Base-by-base conservation (phyloP, 345 rosid genomes). In the Alliaria petiolata region DNA sequence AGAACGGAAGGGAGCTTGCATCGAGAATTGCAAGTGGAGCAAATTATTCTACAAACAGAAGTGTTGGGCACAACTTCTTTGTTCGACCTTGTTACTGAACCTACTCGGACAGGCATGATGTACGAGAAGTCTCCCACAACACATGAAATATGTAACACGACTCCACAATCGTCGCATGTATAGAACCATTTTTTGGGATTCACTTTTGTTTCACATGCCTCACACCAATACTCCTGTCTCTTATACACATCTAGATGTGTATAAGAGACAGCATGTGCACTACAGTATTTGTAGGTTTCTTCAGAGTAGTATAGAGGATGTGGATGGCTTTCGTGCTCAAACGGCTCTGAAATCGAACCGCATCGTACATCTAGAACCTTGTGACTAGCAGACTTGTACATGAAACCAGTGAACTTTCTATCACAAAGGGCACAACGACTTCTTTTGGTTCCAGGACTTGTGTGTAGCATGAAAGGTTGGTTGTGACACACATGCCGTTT, bases 171-270 rank as follows among this genome's bases (percentile, higher is more conserved):
- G 0, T 56, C 46, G 16, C 77, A 73, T 47, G 67, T 31, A 49
- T 73, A 65, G 13, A 65, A 65, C 44, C 71, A 16, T 57, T 17
- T 0, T 5, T 7, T 2, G 1, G 67, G 77, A 4, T 55, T 4
- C 26, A 72, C 6, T 44, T 45, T 55, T 5, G 42, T 35, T 65
- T 72, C 77, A 26, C 40, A 64, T 13, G 55, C 50, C 1, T 70
- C 60, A 2, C 75, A 70, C 67, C 74, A 59, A 36, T 45, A 69
- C 1, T 35, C 19, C 6, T 39, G 4, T 14, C 1, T n/a, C n/a
- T n/a, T n/a, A n/a, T n/a, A n/a, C n/a, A n/a, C n/a, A n/a, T n/a
- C n/a, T n/a, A n/a, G n/a, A n/a, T n/a, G n/a, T n/a, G n/a, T n/a
- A n/a, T n/a, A n/a, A n/a, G n/a, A n/a, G n/a, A n/a, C n/a, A n/a